Evolutionary conservation across 192 early-diverging fungal species (phyloP).

Genomic region (Coemansia umbellata): DNA sequence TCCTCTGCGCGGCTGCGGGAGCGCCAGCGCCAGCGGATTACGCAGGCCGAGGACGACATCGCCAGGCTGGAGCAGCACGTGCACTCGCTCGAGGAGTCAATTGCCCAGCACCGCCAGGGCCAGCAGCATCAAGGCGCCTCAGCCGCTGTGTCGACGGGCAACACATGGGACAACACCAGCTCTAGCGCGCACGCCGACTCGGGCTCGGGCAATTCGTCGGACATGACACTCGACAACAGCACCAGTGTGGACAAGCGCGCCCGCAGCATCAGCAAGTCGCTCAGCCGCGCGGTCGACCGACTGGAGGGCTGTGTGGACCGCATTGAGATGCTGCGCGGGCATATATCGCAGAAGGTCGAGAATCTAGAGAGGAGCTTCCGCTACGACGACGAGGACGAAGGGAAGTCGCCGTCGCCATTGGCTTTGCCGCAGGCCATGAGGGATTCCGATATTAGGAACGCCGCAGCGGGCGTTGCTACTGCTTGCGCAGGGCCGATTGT

Average conservation of each 20-base stretch:
- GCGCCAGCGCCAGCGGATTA: constrained; percentile 31
- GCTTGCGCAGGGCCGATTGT: too few species aligned
- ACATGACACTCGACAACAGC: too few species aligned
- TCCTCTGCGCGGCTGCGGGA: constrained; percentile 42
- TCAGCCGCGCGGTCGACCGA: constrained; percentile 16
- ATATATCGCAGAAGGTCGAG: constrained; percentile 12
- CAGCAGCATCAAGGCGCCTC: not conserved
- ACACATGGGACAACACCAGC: too few species aligned
- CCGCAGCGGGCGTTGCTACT: too few species aligned
- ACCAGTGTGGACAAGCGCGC: not conserved
- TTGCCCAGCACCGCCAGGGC: not conserved
- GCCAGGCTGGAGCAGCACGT: constrained; percentile 20
- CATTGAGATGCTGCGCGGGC: constrained; percentile 20
- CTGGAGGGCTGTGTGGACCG: constrained; percentile 18
- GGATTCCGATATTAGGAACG: too few species aligned
- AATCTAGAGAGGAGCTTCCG: not conserved
- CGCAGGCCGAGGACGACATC: constrained; percentile 10
- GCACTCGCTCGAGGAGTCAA: constrained; percentile 10
- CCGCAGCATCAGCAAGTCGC: not conserved
- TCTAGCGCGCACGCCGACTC: too few species aligned
- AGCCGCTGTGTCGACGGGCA: too few species aligned
- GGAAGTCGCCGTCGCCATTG: constrained; percentile 2
- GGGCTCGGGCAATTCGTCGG: too few species aligned
- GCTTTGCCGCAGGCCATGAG: too few species aligned
- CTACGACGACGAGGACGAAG: too few species aligned